phyloP scores from a whole-genome alignment of 2,329 filamentous ascomycete genomes.

The Fusarium papillatum region DNA sequence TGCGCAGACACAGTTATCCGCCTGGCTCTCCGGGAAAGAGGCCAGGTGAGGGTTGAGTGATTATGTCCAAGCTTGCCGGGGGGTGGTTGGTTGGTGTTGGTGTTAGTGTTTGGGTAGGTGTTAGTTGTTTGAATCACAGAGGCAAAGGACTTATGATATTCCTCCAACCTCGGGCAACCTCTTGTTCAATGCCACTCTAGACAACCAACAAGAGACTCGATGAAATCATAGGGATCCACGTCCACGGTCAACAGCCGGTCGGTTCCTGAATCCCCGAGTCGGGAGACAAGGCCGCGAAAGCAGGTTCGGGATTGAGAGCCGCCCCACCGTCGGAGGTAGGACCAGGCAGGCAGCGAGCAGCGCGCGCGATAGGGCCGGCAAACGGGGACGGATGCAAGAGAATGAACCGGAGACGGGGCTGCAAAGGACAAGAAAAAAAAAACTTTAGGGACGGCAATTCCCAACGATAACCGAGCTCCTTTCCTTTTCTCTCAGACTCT shows the following conservation, averaged over 20 bases:
- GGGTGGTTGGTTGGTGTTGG: background rate
- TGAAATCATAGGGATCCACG: slow-evolving; percentile 36
- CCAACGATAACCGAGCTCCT: slow-evolving; percentile 16
- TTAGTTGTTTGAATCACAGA: background rate
- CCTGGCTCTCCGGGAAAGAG: slow-evolving; percentile 22
- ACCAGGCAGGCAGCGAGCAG: slow-evolving; percentile 16
- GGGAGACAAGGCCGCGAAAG: slow-evolving; percentile 34
- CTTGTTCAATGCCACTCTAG: slow-evolving; percentile 2
- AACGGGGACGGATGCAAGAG: slow-evolving; percentile 34
- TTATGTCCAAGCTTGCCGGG: background rate
- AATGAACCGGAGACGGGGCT: slow-evolving; percentile 33
- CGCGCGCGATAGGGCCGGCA: slow-evolving; percentile 21
- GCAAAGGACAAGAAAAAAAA: background rate
- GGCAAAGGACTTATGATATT: slow-evolving; percentile 1
- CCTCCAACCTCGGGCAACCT: background rate
- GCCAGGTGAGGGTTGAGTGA: slow-evolving; percentile 19
- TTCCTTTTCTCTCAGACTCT: background rate
- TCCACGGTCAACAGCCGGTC: slow-evolving; percentile 24
- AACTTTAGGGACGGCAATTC: background rate
- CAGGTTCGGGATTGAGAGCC: slow-evolving; percentile 31
- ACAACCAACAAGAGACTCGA: slow-evolving; percentile 2
- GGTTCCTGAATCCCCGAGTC: slow-evolving; percentile 31
- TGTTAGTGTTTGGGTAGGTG: background rate
- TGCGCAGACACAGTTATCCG: slow-evolving; percentile 30
- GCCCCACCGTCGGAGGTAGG: slow-evolving; percentile 37